phyloP scores from a whole-genome alignment of 345 rosid species.

The Gossypium herbaceum region DNA sequence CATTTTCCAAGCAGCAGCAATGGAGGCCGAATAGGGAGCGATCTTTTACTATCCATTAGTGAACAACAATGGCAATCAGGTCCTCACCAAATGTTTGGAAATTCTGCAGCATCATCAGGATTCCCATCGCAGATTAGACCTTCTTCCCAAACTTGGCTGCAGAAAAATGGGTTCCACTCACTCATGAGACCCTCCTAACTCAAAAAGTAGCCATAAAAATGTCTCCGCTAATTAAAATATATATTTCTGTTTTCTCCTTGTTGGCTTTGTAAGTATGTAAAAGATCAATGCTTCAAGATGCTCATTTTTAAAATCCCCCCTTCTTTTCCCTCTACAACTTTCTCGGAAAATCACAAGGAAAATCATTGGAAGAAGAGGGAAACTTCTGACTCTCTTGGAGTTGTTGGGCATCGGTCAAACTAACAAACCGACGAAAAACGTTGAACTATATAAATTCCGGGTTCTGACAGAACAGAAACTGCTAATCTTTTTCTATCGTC shows the following conservation, averaged over 20 bases:
- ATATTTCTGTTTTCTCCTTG: background rate
- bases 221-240: background rate
- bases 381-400: constrained; percentile 17
- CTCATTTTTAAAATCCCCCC: background rate
- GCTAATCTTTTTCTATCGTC: background rate
- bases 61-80: constrained; percentile 51
- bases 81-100: constrained; percentile 52
- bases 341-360: background rate
- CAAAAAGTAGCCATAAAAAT: constrained; percentile 5
- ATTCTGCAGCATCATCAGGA: constrained; percentile 99
- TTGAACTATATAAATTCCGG: constrained; percentile 22
- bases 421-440: constrained; percentile 31
- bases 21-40: constrained; percentile 53
- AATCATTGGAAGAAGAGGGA: background rate
- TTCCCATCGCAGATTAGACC: constrained; percentile 62
- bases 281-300: constrained; percentile 12
- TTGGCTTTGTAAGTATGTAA: constrained; percentile 18
- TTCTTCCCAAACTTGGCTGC: constrained; percentile 58
- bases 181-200: constrained; percentile 43
- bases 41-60: constrained; percentile 46
- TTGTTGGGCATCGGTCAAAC: constrained; percentile 27
- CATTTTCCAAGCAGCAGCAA: constrained; percentile 53
- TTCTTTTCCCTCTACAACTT: background rate
- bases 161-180: constrained; percentile 51
- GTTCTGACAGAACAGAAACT: constrained; percentile 27